Percentiles rank a stretch among this genome's conserved stretches.
These are phyloP conservation scores for Penicillium sp. DNA, from an alignment of 2,329 filamentous ascomycete genomes.

Conservation along the genomic window DNA sequence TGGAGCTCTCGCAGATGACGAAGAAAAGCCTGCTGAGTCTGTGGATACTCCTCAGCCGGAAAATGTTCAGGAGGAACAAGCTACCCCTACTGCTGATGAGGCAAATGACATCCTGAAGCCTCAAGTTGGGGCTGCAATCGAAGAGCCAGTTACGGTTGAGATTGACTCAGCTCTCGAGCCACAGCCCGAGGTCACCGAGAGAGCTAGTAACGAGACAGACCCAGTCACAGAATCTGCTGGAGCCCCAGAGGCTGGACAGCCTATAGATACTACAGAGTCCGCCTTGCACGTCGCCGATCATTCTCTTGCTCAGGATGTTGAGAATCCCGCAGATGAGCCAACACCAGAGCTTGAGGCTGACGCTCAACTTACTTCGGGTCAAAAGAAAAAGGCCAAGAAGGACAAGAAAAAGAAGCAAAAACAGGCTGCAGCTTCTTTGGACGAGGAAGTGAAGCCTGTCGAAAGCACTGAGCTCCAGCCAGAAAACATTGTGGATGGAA, in stretches of 20 bases:
- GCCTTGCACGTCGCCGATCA: too few species aligned
- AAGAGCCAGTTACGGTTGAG: too few species aligned
- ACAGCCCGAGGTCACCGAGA: too few species aligned
- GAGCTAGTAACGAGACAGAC: too few species aligned
- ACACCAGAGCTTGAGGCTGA: constrained; percentile 7
- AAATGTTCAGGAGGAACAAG: too few species aligned
- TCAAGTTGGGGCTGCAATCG: too few species aligned
- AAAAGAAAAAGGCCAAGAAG: constrained; percentile 37
- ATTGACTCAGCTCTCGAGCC: too few species aligned
- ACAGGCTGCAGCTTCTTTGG: constrained; percentile 9
- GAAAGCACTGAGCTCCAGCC: too few species aligned
- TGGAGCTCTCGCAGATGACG: constrained; percentile 9
- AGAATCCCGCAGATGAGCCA: background rate
- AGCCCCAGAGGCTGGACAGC: background rate
- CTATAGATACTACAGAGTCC: background rate
- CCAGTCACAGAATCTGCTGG: too few species aligned
- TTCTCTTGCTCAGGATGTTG: background rate
- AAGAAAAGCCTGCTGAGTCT: constrained; percentile 8
- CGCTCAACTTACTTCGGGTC: constrained; percentile 12
- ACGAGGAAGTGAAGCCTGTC: constrained; percentile 7
- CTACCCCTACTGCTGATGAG: too few species aligned
- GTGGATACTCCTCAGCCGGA: background rate
- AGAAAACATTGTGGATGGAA: too few species aligned
- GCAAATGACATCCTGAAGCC: too few species aligned
- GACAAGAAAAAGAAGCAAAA: constrained; percentile 21